Percentiles rank a stretch among this genome's conserved stretches.
Conservation (phyloP, 202 grass and related monocot species). For the Bolboschoenoplectus hybrid region DNA sequence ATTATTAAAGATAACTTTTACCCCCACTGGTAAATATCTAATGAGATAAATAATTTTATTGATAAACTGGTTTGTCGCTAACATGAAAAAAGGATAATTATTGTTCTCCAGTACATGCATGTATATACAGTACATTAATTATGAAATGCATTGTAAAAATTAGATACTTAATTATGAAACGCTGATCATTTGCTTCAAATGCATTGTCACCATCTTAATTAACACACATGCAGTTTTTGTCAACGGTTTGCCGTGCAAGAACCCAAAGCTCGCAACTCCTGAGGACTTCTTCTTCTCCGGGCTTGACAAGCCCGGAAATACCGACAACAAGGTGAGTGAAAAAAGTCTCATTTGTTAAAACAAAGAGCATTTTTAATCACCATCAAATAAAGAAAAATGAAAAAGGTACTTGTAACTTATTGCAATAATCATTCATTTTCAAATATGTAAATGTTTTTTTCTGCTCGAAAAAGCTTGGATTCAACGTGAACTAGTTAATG, state of each 20-base stretch:
- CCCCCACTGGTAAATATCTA: no score
- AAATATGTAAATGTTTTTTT: neutral
- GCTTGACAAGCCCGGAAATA: constrained; percentile 38
- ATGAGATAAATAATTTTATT: no score
- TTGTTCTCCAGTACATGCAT: no score
- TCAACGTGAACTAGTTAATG: constrained; percentile 43
- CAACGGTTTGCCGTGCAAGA: constrained; percentile 46
- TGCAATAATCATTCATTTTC: neutral
- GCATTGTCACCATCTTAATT: no score
- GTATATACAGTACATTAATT: neutral
- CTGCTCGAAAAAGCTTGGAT: constrained; percentile 9
- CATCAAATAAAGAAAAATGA: neutral
- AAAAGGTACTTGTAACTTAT: neutral
- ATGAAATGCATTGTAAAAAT: neutral
- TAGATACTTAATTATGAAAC: neutral
- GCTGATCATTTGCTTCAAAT: neutral
- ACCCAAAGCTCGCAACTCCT: constrained; percentile 33
- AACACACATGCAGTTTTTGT: constrained; percentile 38
- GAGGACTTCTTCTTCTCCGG: constrained; percentile 49
- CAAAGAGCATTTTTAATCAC: neutral
- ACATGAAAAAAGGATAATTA: no score
- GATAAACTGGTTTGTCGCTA: neutral
- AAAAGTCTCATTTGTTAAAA: neutral
- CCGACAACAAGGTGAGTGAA: constrained; percentile 29
- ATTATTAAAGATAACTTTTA: no score